A percentile compares a stretch with the other conserved stretches of the same genome.
Conservation (phyloP, 2,329 filamentous ascomycete genomes). For the Chalaropsis ovoidea region DNA sequence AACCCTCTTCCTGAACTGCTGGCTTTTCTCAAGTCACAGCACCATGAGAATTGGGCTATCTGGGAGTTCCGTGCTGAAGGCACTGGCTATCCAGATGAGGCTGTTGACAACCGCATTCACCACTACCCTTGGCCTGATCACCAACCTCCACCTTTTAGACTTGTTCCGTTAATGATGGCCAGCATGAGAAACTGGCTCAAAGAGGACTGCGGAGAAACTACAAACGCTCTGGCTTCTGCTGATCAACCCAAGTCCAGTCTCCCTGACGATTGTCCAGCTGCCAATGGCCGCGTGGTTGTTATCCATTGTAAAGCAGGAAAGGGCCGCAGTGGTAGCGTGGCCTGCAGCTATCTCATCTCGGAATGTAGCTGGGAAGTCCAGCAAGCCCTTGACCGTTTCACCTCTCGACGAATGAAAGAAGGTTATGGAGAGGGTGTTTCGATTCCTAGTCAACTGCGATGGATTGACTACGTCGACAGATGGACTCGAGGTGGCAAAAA, state of each 20-base stretch:
- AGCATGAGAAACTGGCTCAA: constrained; percentile 85
- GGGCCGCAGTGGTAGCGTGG: constrained; percentile 78
- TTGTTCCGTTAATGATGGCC: constrained; percentile 81
- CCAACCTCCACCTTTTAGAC: constrained; percentile 83
- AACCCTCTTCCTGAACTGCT: constrained; percentile 85
- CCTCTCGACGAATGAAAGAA: constrained; percentile 76
- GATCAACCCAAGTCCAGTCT: constrained; percentile 12
- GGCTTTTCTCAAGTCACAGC: constrained; percentile 74
- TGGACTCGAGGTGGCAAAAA: constrained; percentile 67
- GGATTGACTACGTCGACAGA: constrained; percentile 76
- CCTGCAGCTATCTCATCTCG: constrained; percentile 80
- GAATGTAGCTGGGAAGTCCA: constrained; percentile 57
- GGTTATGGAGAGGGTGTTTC: constrained; percentile 82
- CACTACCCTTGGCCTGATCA: constrained; percentile 98
- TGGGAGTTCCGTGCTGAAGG: constrained; percentile 98
- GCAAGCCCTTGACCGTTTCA: constrained; percentile 50
- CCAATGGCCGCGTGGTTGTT: constrained; percentile 52
- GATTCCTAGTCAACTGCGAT: constrained; percentile 84
- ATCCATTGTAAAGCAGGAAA: constrained; percentile 98
- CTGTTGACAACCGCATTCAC: constrained; percentile 73
- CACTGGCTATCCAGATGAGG: constrained; percentile 84
- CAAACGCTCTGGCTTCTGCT: background rate
- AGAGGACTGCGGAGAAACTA: constrained; percentile 29
- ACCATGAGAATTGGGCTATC: constrained; percentile 78
- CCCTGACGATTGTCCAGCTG: constrained; percentile 22